These are phyloP conservation scores for Neostapfia colusana DNA, from an alignment of 176 grass and related monocot genomes.

Conservation along the genomic window DNA sequence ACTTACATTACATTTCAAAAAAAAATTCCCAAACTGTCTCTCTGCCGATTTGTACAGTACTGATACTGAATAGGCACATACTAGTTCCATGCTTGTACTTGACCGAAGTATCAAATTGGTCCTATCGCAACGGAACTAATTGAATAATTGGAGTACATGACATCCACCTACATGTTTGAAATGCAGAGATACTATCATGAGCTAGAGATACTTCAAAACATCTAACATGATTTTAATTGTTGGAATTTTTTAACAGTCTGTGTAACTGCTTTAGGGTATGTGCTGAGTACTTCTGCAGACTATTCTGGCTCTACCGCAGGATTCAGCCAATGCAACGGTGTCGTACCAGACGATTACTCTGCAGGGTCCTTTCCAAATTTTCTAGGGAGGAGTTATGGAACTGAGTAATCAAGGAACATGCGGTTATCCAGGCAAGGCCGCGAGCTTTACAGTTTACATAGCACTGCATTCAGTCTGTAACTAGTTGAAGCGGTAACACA, in stretches of 20 bases:
- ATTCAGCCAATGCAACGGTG: not conserved
- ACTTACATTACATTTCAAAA: not conserved
- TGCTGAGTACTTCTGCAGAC: not conserved
- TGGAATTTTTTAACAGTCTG: too few species aligned
- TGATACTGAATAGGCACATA: not conserved
- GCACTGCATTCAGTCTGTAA: not conserved
- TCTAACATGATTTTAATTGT: not conserved
- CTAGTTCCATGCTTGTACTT: too few species aligned
- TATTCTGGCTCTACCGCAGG: conserved; percentile 11
- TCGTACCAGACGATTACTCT: conserved; percentile 1
- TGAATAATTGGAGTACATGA: not conserved
- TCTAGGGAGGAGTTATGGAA: not conserved
- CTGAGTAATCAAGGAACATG: not conserved
- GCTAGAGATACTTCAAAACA: not conserved
- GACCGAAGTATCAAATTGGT: conserved; percentile 6
- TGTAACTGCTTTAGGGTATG: too few species aligned
- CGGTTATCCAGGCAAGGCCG: not conserved
- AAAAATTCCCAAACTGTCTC: not conserved
- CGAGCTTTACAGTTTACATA: not conserved
- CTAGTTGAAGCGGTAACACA: not conserved
- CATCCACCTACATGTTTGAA: not conserved
- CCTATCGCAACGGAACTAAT: conserved; percentile 21
- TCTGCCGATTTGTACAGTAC: too few species aligned
- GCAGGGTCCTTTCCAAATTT: not conserved
- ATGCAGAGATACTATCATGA: not conserved